Base-by-base conservation (phyloP, 768 basidiomycete genomes). In the Ramaria sp. region DNA sequence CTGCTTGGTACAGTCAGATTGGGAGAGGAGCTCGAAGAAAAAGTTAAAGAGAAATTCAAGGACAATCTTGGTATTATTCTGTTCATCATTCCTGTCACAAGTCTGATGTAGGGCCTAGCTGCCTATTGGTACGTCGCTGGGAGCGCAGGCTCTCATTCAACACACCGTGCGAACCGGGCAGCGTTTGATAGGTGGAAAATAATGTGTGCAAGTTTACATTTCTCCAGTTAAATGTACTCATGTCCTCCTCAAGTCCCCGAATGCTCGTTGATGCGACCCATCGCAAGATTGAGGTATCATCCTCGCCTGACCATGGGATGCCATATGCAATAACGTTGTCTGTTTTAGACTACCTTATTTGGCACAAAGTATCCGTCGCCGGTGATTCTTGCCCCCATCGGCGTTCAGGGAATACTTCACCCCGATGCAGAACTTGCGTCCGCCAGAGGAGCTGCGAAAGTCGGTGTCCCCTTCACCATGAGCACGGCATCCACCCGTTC, bases 91-190 rank as follows among this genome's bases (percentile, higher is more conserved):
- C 9, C 20, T 44, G 36, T 28, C 34, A 27, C 43, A 37, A 25
- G 38, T 32, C 28, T 50, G 7, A 22, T 54, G 10, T 18, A 15
- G 37, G n/a, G 25, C 5, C 8, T 73, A 87, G 81, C 54, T 67
- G 74, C 85, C 8, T 93, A 82, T 69, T 72, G 79, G 69, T 93
- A 90, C 61, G 82, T 83, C 2, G 78, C 77, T 54, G 87, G 86
- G 39, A 87, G 79, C 58, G 89, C 90, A 9, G 91, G 90, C 0
- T 76, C 78, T 2, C 72, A 73, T 53, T 70, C 75, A 27, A 93
- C 91, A 1, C 78, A 85, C 63, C 70, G 64, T 9, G 79, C 78
- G 48, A 93, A 94, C 61, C 72, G 72, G 32, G 73, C 69, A 38
- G 82, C 79, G 2, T 74, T 91, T 52, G 71, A 78, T 22, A 78